These are phyloP conservation scores for Capsicum baccatum DNA, from an alignment of 257 asterid genomes.

Conservation along the genomic window DNA sequence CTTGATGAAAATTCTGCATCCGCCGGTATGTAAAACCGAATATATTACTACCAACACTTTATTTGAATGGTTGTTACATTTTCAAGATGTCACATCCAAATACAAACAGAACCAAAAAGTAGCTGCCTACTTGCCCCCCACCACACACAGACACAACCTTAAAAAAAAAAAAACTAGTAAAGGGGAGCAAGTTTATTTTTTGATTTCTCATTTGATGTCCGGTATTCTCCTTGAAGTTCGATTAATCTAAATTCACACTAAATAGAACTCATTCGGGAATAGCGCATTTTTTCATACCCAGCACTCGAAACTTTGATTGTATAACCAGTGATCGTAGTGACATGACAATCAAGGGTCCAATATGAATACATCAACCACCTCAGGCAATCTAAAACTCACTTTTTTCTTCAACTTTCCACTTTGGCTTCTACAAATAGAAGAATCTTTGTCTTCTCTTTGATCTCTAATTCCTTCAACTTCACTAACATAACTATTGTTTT, in stretches of 20 bases:
- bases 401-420: conserved; percentile 45
- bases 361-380: conserved; percentile 58
- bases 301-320: background rate
- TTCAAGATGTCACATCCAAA: background rate
- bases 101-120: background rate
- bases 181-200: background rate
- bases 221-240: too few species aligned
- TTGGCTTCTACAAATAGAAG: conserved; percentile 28
- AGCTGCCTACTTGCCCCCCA: too few species aligned
- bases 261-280: too few species aligned
- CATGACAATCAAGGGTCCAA: conserved; percentile 30
- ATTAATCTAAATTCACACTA: too few species aligned
- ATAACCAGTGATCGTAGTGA: background rate
- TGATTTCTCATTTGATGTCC: too few species aligned
- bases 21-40: too few species aligned
- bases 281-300: too few species aligned
- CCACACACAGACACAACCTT: too few species aligned
- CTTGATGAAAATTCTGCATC: too few species aligned
- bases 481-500: background rate
- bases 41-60: too few species aligned
- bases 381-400: conserved; percentile 65
- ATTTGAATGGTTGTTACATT: too few species aligned
- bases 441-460: conserved; percentile 15
- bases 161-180: background rate
- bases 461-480: conserved; percentile 25